Percentiles rank a stretch among this genome's conserved stretches.
phyloP scores from a whole-genome alignment of 2,329 filamentous ascomycete genomes.

The Penicillium brasilianum region DNA sequence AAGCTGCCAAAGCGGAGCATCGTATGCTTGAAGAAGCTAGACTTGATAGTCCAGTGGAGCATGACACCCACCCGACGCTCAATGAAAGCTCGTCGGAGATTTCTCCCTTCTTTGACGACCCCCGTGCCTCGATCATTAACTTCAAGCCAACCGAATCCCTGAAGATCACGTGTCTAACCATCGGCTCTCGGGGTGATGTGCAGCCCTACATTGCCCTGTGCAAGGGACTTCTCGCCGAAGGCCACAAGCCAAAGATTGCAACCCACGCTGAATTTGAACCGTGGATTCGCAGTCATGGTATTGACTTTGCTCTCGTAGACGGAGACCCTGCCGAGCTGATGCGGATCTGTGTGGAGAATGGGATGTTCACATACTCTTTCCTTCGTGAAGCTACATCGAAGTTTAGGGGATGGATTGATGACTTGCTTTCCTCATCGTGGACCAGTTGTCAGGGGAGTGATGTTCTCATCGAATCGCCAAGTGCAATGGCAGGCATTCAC shows the following conservation, averaged over 20 bases:
- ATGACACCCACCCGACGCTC: constrained; percentile 31
- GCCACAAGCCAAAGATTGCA: constrained; percentile 84
- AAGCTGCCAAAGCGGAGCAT: constrained; percentile 79
- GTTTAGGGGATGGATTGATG: constrained; percentile 94
- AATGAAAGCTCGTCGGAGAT: constrained; percentile 49
- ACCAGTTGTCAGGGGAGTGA: constrained; percentile 83
- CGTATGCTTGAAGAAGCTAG: constrained; percentile 79
- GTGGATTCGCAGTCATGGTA: constrained; percentile 92
- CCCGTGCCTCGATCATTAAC: constrained; percentile 82
- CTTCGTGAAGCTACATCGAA: constrained; percentile 82
- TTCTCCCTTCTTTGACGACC: constrained; percentile 87
- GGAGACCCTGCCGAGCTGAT: constrained; percentile 94
- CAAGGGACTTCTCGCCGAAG: constrained; percentile 85
- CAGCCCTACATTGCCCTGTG: constrained; percentile 97
- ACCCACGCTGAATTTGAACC: constrained; percentile 88
- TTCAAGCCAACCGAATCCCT: constrained; percentile 84
- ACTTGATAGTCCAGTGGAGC: constrained; percentile 48
- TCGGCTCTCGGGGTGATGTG: constrained; percentile 93
- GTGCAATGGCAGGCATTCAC: constrained; percentile 96
- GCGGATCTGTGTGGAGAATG: constrained; percentile 94
- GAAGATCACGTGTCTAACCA: constrained; percentile 89
- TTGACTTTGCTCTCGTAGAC: constrained; percentile 85
- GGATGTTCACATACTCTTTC: constrained; percentile 94
- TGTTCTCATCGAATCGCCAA: constrained; percentile 91
- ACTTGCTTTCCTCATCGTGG: constrained; percentile 81